A percentile compares a stretch with the other conserved stretches of the same genome.
Conservation (phyloP, 2,329 filamentous ascomycete species). For the Penicillium hesseltinei region DNA sequence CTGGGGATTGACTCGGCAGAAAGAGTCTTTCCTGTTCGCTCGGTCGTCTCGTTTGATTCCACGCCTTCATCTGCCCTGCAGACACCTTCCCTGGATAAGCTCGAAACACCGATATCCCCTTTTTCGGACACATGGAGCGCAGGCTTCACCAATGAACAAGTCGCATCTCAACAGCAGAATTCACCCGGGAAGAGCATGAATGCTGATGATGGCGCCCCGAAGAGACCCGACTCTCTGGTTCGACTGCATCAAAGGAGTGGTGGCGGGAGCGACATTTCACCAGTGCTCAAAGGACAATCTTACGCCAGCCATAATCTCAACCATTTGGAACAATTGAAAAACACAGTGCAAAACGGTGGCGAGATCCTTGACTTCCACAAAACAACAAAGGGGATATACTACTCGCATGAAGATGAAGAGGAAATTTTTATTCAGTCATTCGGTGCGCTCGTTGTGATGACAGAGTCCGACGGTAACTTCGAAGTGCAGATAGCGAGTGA, state of each 20-base stretch:
- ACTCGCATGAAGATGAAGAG: slow-evolving; percentile 56
- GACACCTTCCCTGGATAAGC: slow-evolving; percentile 26
- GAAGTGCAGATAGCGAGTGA: slow-evolving; percentile 71
- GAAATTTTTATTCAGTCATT: slow-evolving; percentile 72
- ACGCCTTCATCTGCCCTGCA: slow-evolving; percentile 24
- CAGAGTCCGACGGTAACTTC: slow-evolving; percentile 63
- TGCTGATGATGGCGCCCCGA: neutral
- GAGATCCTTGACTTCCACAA: slow-evolving; percentile 8
- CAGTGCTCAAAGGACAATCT: neutral
- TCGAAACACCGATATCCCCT: slow-evolving; percentile 20
- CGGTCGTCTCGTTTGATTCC: slow-evolving; percentile 69
- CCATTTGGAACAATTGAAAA: neutral
- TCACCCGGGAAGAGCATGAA: neutral
- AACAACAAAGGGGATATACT: slow-evolving; percentile 4
- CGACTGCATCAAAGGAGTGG: slow-evolving; percentile 8
- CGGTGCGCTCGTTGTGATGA: slow-evolving; percentile 71
- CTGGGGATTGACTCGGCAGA: slow-evolving; percentile 46
- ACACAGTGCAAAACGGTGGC: slow-evolving; percentile 2
- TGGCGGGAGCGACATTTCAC: neutral
- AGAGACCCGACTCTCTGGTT: slow-evolving; percentile 2
- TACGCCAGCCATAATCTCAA: neutral
- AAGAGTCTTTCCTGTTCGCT: slow-evolving; percentile 77
- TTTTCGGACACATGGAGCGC: slow-evolving; percentile 14
- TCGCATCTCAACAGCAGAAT: neutral
- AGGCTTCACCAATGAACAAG: neutral